Evolutionary conservation across 2,329 filamentous ascomycete species (phyloP).

Genomic region (Chaetomium sp.): DNA sequence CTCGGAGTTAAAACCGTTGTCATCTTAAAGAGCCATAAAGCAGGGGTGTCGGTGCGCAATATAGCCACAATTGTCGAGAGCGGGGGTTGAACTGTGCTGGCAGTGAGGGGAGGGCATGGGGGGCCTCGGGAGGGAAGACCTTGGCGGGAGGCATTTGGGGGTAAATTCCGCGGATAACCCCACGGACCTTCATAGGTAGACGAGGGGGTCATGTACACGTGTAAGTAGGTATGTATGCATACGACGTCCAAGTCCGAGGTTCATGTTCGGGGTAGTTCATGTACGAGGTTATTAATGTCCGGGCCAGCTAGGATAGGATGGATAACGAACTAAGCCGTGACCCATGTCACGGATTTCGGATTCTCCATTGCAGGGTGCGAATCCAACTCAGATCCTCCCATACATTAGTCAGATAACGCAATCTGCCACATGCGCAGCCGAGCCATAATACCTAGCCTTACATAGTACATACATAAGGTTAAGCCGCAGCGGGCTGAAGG

Average conservation of each 20-base stretch:
- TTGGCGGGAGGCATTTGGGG: no score
- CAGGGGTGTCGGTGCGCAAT: not conserved
- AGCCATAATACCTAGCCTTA: no score
- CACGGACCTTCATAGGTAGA: not conserved
- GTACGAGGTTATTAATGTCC: not conserved
- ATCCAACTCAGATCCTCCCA: not conserved
- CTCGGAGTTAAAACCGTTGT: not conserved
- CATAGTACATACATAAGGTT: no score
- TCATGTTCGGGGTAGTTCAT: no score
- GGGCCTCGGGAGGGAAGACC: no score
- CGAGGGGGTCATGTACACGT: not conserved
- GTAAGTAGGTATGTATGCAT: not conserved
- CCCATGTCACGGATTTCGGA: not conserved
- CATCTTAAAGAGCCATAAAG: not conserved
- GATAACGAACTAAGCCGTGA: not conserved
- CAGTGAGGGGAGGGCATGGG: not conserved
- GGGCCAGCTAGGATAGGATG: not conserved
- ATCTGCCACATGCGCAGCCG: no score
- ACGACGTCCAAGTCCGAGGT: not conserved
- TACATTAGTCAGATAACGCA: not conserved
- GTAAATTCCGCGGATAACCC: not conserved
- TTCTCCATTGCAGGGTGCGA: not conserved
- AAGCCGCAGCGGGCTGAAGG: no score
- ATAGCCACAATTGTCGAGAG: not conserved
- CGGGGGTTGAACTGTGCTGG: not conserved